phyloP scores from a whole-genome alignment of 306 rosid species.

The Pterocarpus macrocarpus region DNA sequence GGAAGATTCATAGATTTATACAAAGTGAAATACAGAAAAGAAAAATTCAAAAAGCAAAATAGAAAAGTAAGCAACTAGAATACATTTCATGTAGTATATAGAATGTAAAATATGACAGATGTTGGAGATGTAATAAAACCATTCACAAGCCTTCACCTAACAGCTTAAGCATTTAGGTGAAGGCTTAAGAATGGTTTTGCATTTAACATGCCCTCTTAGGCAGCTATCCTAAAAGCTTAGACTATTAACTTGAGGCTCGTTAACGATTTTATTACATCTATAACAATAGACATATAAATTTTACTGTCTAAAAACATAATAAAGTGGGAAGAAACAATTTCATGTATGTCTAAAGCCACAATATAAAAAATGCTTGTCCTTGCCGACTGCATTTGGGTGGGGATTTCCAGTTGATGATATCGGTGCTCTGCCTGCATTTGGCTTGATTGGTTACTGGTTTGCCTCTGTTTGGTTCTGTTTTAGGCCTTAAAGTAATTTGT shows the following conservation, averaged over 20 bases:
- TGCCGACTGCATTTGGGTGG: too few relatives aligned
- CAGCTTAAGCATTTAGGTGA: slow-evolving; percentile 12
- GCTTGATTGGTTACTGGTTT: too few relatives aligned
- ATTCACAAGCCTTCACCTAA: slow-evolving; percentile 2
- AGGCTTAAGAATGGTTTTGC: background rate
- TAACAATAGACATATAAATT: slow-evolving; percentile 23
- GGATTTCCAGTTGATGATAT: too few relatives aligned
- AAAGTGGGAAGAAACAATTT: slow-evolving; percentile 5
- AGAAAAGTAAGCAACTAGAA: slow-evolving; percentile 12
- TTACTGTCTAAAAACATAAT: slow-evolving; percentile 18
- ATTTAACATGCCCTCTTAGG: background rate
- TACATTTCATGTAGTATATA: slow-evolving; percentile 13
- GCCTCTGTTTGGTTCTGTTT: too few relatives aligned
- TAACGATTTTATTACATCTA: slow-evolving; percentile 7
- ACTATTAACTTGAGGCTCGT: background rate
- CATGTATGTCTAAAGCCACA: slow-evolving; percentile 6
- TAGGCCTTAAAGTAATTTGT: too few relatives aligned
- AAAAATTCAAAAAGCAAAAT: slow-evolving; percentile 25
- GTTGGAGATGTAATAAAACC: slow-evolving; percentile 17
- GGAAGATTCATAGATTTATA: slow-evolving; percentile 7
- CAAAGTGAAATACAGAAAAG: slow-evolving; percentile 16
- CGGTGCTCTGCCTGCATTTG: too few relatives aligned
- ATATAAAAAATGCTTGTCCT: background rate
- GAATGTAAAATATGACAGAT: slow-evolving; percentile 26
- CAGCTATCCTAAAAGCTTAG: background rate